phyloP scores from a whole-genome alignment of 176 grass and related monocot genomes.

The Lolium multiflorum region DNA sequence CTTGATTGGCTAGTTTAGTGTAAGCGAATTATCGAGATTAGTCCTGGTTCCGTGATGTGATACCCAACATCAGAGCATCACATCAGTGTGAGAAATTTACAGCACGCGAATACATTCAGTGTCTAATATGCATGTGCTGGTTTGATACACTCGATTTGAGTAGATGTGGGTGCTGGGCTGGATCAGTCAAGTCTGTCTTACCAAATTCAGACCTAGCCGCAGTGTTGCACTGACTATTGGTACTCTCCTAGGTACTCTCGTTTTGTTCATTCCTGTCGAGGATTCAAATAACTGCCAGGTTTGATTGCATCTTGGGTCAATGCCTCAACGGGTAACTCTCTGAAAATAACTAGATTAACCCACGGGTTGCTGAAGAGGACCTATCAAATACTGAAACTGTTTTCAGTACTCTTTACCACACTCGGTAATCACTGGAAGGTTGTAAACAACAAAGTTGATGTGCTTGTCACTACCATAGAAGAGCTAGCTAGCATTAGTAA shows the following conservation, averaged over 20 bases:
- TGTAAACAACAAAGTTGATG: slow-evolving; percentile 1
- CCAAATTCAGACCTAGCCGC: background rate
- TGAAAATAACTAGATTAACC: background rate
- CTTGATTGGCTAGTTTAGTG: background rate
- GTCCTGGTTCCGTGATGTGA: background rate
- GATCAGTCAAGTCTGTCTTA: background rate
- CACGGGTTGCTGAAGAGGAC: background rate
- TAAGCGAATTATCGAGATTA: background rate
- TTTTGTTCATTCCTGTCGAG: background rate
- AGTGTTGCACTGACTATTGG: background rate
- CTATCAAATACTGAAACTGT: background rate
- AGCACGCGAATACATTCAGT: background rate
- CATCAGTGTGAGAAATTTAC: background rate
- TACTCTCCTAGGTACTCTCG: slow-evolving; percentile 9
- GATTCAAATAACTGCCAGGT: background rate
- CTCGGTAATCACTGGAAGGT: background rate
- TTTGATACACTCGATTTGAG: background rate
- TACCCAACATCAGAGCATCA: background rate
- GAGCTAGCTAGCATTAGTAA: background rate
- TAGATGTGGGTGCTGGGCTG: background rate
- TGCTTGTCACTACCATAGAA: background rate
- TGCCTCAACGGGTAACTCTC: background rate
- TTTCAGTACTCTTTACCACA: background rate
- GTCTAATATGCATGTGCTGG: background rate
- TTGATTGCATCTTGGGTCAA: background rate